phyloP scores from a whole-genome alignment of 2,329 filamentous ascomycete genomes.

The Fusarium siculi region DNA sequence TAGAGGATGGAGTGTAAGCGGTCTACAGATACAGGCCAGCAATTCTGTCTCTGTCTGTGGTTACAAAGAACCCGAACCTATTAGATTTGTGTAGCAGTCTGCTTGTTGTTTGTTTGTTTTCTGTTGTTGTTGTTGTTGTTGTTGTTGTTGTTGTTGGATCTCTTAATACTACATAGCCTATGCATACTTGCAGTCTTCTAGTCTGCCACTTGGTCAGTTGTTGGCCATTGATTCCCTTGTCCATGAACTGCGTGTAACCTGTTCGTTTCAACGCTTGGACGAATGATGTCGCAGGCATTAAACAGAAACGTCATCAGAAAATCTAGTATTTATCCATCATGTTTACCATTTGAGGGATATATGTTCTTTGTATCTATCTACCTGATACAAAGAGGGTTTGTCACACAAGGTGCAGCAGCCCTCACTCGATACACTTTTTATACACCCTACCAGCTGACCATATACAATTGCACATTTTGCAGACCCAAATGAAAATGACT shows the following conservation, averaged over 20 bases:
- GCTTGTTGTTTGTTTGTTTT: background rate
- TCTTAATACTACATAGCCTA: background rate
- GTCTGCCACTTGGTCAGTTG: slow-evolving; percentile 20
- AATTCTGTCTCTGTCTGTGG: background rate
- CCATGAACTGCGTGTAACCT: slow-evolving; percentile 12
- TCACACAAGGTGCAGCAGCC: background rate
- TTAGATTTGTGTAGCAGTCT: background rate
- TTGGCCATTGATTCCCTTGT: slow-evolving; percentile 9
- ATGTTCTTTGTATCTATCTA: background rate
- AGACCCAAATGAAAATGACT: background rate
- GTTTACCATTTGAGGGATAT: background rate
- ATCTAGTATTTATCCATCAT: background rate
- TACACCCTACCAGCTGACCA: background rate
- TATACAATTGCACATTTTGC: background rate
- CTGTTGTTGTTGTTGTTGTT: background rate
- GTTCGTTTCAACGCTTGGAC: slow-evolving; percentile 18
- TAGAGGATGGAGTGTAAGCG: background rate
- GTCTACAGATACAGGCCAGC: background rate
- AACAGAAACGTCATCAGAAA: background rate
- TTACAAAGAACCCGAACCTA: background rate
- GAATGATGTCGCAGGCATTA: background rate
- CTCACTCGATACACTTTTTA: background rate
- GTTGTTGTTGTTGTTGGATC: background rate
- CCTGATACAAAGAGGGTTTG: background rate
- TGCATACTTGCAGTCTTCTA: background rate